These are phyloP conservation scores for Heimioporus sp. DNA, from an alignment of 768 basidiomycete species.

Conservation along the genomic window DNA sequence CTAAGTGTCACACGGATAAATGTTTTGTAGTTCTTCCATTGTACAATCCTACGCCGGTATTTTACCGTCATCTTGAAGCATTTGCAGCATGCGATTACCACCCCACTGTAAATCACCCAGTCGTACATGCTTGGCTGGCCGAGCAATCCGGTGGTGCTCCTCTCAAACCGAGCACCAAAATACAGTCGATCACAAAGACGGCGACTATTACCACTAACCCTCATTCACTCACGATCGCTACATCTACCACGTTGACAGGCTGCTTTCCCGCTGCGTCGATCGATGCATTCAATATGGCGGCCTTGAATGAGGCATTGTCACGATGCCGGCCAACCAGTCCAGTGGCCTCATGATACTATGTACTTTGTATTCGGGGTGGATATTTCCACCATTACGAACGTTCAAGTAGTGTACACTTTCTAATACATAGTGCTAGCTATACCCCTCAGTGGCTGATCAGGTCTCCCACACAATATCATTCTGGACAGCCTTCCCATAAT, in stretches of 20 bases:
- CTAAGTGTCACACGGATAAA: background rate
- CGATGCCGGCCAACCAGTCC: slow-evolving; percentile 21
- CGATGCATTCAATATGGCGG: slow-evolving; percentile 22
- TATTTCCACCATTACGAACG: slow-evolving; percentile 2
- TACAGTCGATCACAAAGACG: slow-evolving; percentile 7
- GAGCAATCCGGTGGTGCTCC: slow-evolving; percentile 23
- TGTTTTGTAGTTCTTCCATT: slow-evolving; percentile 45
- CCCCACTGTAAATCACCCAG: slow-evolving; percentile 40
- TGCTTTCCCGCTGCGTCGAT: slow-evolving; percentile 4
- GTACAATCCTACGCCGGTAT: slow-evolving; percentile 47
- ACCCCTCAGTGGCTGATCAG: slow-evolving; percentile 3
- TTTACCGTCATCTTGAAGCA: slow-evolving; percentile 46
- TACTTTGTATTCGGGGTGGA: background rate
- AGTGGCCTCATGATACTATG: slow-evolving; percentile 5
- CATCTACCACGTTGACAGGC: slow-evolving; percentile 6
- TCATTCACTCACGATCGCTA: slow-evolving; percentile 13
- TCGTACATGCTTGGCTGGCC: slow-evolving; percentile 39
- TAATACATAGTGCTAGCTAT: slow-evolving; percentile 2
- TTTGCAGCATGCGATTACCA: slow-evolving; percentile 41
- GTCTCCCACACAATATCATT: slow-evolving; percentile 3
- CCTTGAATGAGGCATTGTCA: slow-evolving; percentile 26
- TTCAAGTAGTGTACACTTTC: slow-evolving; percentile 2
- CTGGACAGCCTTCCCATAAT: background rate
- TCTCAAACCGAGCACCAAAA: slow-evolving; percentile 12
- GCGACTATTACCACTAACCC: background rate